Evolutionary conservation across 1,139 yeast species (phyloP), one percentile per base, ranked within the genome.

Genomic region (Candida neerlandica): DNA sequence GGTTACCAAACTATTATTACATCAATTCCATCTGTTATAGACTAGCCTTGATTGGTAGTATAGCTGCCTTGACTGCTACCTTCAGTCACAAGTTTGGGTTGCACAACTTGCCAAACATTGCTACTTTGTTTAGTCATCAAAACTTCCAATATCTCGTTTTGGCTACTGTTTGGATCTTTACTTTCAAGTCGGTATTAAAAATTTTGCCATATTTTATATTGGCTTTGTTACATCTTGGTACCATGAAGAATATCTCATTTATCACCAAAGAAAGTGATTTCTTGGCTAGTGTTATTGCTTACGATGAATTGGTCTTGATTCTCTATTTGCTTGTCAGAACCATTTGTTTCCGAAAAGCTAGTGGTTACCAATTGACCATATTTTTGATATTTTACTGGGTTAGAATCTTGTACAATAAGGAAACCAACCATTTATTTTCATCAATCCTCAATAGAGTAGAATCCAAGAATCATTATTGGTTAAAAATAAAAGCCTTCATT

Each of bases 351-450:
- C 80, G 85, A 64, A 85, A 85, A 44, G 75, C 87, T 12, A 77
- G 89, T 2, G 95, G 94, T 2, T 85, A 72, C 65, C 88, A 86
- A 50, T 72, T 86, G 62, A 75, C 75, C 12, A 62, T 81, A 46
- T 84, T 84, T 63, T 60, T 76, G 50, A 65, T 78, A 49, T 82
- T 86, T 62, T 85, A 82, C 70, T 86, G 92, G 91, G 69, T 87
- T 57, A 80, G 90, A 68, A 66, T 86, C 50, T 71, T 82, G 55
- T 80, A 77, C 63, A 78, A 77, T 59, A 75, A 73, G 53, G 77
- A 78, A 53, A 79, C 85, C 2, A 71, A 74, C 45, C 69, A 66
- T 49, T 71, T 81, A 58, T 69, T 82, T 55, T 58, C 72, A 75
- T 19, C 63, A 66, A 47, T 60, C 80, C 40, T 47, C 69, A 7